phyloP scores from a whole-genome alignment of 495 filamentous ascomycete species.

The Aeminium ludgeri region DNA sequence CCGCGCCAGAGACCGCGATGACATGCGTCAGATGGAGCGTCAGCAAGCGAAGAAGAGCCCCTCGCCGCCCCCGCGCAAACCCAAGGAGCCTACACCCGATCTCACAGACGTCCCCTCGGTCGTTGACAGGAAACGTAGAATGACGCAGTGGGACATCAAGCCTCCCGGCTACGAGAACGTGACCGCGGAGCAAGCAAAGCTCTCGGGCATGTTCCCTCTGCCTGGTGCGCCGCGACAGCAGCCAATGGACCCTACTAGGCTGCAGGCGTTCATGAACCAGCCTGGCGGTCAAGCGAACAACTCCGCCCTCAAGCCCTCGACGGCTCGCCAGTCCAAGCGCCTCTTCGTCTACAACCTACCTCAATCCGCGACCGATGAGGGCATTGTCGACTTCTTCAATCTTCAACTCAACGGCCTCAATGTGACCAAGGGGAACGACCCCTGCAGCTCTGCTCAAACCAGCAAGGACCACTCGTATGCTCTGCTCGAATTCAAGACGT shows the following conservation, averaged over 20 bases:
- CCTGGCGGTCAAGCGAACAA: constrained; percentile 57
- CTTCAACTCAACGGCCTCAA: constrained; percentile 88
- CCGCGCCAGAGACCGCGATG: constrained; percentile 28
- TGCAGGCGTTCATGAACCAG: constrained; percentile 91
- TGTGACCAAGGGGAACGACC: constrained; percentile 65
- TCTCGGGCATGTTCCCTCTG: constrained; percentile 97
- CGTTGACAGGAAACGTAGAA: constrained; percentile 63
- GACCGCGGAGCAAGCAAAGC: constrained; percentile 94
- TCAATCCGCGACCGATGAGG: constrained; percentile 47
- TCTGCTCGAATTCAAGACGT: constrained; percentile 75
- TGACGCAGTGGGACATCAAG: constrained; percentile 99
- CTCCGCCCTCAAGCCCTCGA: constrained; percentile 72
- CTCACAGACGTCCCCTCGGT: constrained; percentile 69
- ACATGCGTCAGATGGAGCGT: constrained; percentile 27
- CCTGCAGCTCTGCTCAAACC: constrained; percentile 71
- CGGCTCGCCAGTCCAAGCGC: constrained; percentile 83
- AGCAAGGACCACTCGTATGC: constrained; percentile 65
- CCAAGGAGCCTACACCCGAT: constrained; percentile 89
- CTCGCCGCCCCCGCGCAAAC: constrained; percentile 58
- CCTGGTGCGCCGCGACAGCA: constrained; percentile 90
- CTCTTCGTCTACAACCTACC: constrained; percentile 77
- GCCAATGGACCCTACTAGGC: constrained; percentile 84
- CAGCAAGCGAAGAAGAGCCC: constrained; percentile 61
- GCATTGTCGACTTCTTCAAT: constrained; percentile 76
- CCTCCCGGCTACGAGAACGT: constrained; percentile 97